Base-by-base conservation (phyloP, 768 basidiomycete species). In the Pluteus cervinus region DNA sequence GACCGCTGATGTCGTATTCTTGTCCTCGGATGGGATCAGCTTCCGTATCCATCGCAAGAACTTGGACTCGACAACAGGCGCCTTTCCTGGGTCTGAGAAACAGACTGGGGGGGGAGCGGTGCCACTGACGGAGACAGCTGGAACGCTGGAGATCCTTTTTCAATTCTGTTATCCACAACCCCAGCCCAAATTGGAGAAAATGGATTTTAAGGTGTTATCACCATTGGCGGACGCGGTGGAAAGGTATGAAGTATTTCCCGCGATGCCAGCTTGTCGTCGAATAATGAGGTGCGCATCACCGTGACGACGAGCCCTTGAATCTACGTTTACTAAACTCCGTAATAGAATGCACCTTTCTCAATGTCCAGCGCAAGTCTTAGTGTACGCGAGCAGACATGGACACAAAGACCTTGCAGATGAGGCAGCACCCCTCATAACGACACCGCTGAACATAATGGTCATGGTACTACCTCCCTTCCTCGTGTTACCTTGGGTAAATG, bases 171-270 rank as follows among this genome's bases (percentile, higher is more conserved):
- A 53, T 28, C 50, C 45, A 4, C 44, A 46, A 30, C 41, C 41
- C 16, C 52, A 53, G 20, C 52, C 52, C 4, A 46, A 44, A 10
- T 36, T 54, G 18, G 39, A 15, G n/a, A 36, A 33, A 8, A 25
- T 47, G 7, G 37, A 38, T 16, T 48, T 50, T 31, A 26, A 38
- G 10, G 39, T 44, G 4, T 33, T 51, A 4, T 46, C 46, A 4
- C 29, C 39, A 4, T 46, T 53, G 18, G 40, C 52, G 3, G 50
- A 53, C 25, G 48, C 52, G 1, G 52, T 32, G 11, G 52, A 52
- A 33, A 54, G 50, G 41, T 54, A 48, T 31, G 37, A 51, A 25
- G 43, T 53, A 10, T 51, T 25, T 37, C 36, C 46, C 22, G 47
- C 51, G 5, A 42, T 52, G 41, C 46, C 45, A 11, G 44, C 46